A percentile compares a stretch with the other conserved stretches of the same genome.
Conservation (phyloP, 2,329 filamentous ascomycete genomes). For the Neopestalotiopsis clavispora region DNA sequence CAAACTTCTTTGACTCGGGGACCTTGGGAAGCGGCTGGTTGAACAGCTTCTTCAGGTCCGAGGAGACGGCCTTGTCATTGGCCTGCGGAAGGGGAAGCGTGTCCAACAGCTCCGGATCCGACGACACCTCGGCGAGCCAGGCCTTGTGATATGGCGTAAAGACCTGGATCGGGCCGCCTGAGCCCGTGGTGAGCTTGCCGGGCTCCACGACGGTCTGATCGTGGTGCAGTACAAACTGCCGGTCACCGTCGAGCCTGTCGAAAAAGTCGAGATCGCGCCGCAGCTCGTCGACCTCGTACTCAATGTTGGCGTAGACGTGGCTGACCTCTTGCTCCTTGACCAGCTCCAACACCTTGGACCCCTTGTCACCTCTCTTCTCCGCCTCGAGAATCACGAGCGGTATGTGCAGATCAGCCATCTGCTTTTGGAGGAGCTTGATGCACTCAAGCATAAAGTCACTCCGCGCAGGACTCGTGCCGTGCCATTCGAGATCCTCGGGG, state of each 20-base stretch:
- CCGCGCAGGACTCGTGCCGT: constrained; percentile 29
- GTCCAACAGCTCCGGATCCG: constrained; percentile 54
- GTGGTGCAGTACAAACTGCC: constrained; percentile 24
- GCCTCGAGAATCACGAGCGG: constrained; percentile 28
- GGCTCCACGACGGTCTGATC: constrained; percentile 30
- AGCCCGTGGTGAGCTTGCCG: constrained; percentile 22
- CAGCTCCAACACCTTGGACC: constrained; percentile 21
- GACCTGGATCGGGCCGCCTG: constrained; percentile 28
- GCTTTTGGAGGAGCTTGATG: constrained; percentile 23
- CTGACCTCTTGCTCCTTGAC: constrained; percentile 24
- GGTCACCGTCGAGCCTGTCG: constrained; percentile 19
- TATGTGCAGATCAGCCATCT: constrained; percentile 25
- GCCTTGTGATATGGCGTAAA: constrained; percentile 33
- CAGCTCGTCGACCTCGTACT: constrained; percentile 33
- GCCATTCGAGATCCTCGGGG: constrained; percentile 30
- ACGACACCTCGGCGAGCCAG: constrained; percentile 43
- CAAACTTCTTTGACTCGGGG: constrained; percentile 37
- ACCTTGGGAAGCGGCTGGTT: constrained; percentile 31
- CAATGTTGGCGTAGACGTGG: constrained; percentile 30
- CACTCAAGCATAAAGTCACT: constrained; percentile 30
- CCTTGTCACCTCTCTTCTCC: constrained; percentile 24
- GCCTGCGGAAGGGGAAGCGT: constrained; percentile 34
- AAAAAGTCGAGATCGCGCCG: constrained; percentile 29
- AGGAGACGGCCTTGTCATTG: constrained; percentile 37
- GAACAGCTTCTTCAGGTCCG: constrained; percentile 31